Evolutionary conservation across 441 rosid genomes (phyloP), one percentile per base, ranked within the genome.

Genomic region (Macaranga tanarius): DNA sequence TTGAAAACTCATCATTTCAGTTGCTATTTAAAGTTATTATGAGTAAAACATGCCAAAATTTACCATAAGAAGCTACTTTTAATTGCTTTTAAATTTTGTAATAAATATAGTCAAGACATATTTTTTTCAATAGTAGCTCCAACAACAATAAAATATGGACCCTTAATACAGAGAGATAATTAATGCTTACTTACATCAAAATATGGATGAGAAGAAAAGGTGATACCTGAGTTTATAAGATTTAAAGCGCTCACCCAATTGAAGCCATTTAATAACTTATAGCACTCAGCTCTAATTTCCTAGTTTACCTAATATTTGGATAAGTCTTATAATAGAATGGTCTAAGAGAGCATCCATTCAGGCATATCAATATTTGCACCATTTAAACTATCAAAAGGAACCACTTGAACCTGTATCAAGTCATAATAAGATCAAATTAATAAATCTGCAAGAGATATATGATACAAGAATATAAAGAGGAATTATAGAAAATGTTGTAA

Each of bases 311-410:
- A 95, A 78, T 81, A 83, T 67, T 84, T 90, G 97, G 73, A 92
- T 88, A 79, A 90, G 73, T 80, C 98, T 92, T 82, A 86, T 62
- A 57, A 91, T 76, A 66, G 93, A 78, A 84, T 86, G 88, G 79
- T 91, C 99, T 90, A 90, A 71, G 95, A 86, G 86, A 95, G 92
- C 85, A 84, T 85, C 98, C 98, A 95, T 84, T 95, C 97, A 50
- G 98, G 99, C 87, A 90, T 83, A 75, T 88, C 83, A 76, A 90
- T 91, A 86, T 91, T 95, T 79, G 97, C 96, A 89, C 99, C 98
- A 84, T 95, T 89, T 86, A 95, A 84, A 88, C 97, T 95, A 87
- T 77, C 81, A 81, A 87, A 84, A 82, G 75, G 73, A 83, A 80
- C 79, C 68, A 71, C 71, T 78, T 82, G 73, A 83, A 86, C 73